These are phyloP conservation scores for Linum usitatissimum DNA, from an alignment of 345 rosid species.

Conservation along the genomic window DNA sequence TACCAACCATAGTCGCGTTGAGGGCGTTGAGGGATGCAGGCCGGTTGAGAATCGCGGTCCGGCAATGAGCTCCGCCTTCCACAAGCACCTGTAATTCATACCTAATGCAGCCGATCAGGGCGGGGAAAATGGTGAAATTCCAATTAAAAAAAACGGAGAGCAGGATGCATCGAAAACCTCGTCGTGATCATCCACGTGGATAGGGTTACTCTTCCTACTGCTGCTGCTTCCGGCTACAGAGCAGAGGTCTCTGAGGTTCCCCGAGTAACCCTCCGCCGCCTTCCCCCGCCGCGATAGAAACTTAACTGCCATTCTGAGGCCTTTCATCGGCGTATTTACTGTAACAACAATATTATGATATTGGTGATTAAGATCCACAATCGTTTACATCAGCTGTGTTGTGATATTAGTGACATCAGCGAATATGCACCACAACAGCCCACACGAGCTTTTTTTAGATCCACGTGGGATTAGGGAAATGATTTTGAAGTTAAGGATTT, in stretches of 20 bases:
- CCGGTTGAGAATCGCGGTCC: conserved; percentile 73
- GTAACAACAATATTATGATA: too few relatives aligned
- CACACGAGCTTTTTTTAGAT: too few relatives aligned
- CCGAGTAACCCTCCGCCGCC: conserved; percentile 3
- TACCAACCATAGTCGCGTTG: conserved; percentile 25
- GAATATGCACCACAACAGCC: too few relatives aligned
- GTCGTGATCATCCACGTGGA: conserved; percentile 35
- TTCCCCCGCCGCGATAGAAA: conserved; percentile 19
- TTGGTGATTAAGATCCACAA: too few relatives aligned
- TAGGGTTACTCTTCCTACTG: background rate
- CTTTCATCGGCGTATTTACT: conserved; percentile 19
- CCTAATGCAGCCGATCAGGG: background rate
- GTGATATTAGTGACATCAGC: too few relatives aligned
- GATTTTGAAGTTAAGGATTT: too few relatives aligned
- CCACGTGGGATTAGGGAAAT: too few relatives aligned
- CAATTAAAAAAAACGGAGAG: background rate
- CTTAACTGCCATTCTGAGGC: conserved; percentile 17
- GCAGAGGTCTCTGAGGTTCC: conserved; percentile 24
- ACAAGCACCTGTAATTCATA: conserved; percentile 45
- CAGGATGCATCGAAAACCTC: conserved; percentile 28
- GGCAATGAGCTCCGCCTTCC: conserved; percentile 57
- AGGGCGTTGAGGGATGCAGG: conserved; percentile 82
- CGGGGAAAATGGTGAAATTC: background rate
- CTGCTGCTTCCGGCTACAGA: conserved; percentile 25
- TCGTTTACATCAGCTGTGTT: too few relatives aligned